These are phyloP conservation scores for Musa beccarii DNA, from an alignment of 176 grass and related monocot genomes.

Conservation along the genomic window DNA sequence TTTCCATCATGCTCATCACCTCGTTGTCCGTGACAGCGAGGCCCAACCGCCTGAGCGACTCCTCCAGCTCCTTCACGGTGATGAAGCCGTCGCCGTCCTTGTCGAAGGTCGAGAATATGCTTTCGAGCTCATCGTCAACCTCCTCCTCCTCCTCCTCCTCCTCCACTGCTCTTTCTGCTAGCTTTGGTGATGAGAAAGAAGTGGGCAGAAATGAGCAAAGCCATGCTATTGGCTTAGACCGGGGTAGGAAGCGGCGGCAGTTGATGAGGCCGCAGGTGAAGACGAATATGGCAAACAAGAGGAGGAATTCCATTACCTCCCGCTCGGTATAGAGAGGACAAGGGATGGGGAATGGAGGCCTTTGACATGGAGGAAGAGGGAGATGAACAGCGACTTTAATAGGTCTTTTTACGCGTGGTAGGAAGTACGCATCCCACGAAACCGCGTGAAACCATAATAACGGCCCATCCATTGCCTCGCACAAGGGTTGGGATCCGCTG, in stretches of 20 bases:
- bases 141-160: neutral
- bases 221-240: conserved; percentile 3
- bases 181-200: conserved; percentile 12
- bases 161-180: neutral
- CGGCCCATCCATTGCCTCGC: neutral
- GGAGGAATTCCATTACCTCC: conserved; percentile 38
- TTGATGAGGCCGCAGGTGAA: conserved; percentile 9
- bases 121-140: conserved; percentile 26
- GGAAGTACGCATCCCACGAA: no score
- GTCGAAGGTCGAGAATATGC: conserved; percentile 77
- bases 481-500: neutral
- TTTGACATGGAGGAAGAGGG: neutral
- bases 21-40: conserved; percentile 43
- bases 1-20: conserved; percentile 33
- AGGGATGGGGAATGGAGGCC: neutral
- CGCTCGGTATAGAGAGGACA: no score
- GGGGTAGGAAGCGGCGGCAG: neutral
- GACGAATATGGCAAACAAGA: conserved; percentile 43
- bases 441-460: conserved; percentile 8
- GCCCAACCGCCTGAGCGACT: conserved; percentile 53
- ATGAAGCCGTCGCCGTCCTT: conserved; percentile 87
- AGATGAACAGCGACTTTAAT: neutral
- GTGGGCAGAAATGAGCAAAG: conserved; percentile 34
- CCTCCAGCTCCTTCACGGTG: conserved; percentile 63
- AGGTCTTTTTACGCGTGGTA: neutral